Base-by-base conservation (phyloP, 169 alveolate genomes). In the Babesia divergens region DNA sequence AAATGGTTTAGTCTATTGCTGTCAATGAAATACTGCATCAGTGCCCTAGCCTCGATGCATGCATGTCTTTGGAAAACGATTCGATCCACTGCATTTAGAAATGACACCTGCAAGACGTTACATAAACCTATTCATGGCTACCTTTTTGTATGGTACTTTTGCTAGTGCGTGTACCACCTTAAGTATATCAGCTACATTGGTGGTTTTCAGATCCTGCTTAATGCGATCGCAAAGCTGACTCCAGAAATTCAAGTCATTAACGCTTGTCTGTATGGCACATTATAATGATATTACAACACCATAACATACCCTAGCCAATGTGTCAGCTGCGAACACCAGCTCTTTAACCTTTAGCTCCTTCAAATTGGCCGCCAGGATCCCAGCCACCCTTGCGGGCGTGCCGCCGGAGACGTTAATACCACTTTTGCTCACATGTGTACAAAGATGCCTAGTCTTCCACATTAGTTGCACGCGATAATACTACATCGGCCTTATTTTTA, bases 1-100 rank as follows among this genome's bases (percentile, higher is more conserved):
- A 70, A 9, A 16, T 59, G 46, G 9, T 70, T 67, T 72, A 80
- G 71, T 60, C 69, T 54, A 9, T 35, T 60, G 7, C 46, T 53
- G 43, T 80, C 88, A 3, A 80, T 68, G 34, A 80, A 71, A 51
- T 69, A 69, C 52, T 80, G 88, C 28, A 84, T 80, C 13, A 80
- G 32, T 1, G 54, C 37, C 54, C 88, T 58, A 11, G 88, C 24
- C 8, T 62, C 88, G 8, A 65, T 26, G 7, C 22, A 43, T 26
- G 22, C 53, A 55, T 68, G 67, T 18, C 60, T 42, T 22, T 58
- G 54, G 29, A 77, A 67, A 38, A 77, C 49, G 20, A 67, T 49
- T 18, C 82, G 74, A 31, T 77, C 74, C 40, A 77, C 72, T n/a
- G 65, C 76, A 38, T 37, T 40, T 35, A 77, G 13, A 16, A 77